Evolutionary conservation across 225 moss, liverwort and hornwort genomes (phyloP), one percentile per base, ranked within the genome.

Genomic region (Sphagnum tenellum): DNA sequence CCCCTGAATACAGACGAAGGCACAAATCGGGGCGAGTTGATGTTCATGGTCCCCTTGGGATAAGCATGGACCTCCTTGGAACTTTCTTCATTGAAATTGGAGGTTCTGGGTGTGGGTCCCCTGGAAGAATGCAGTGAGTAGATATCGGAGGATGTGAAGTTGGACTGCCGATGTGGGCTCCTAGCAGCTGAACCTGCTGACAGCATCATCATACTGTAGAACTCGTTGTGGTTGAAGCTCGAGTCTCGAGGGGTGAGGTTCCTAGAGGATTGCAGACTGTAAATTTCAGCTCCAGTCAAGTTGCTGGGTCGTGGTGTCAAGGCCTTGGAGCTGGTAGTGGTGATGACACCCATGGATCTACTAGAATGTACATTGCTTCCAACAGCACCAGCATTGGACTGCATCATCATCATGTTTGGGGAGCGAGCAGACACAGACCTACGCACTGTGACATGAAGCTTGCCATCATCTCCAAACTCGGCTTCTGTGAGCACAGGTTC

Each of bases 131-230:
- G 93, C 50, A 98, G 76, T 45, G 98, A 98, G 72, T 98, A 98
- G 2, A 90, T 84, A 63, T 93, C 98, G 2, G 90, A 90, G 3
- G 89, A 86, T 48, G 87, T 90, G 75, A 93, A 90, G 77, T 98
- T 93, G 46, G 98, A 98, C 67, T 87, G 98, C 8, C 98, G 82
- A 61, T 92, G 84, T 2, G 29, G 79, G 72, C 88, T 69, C 66
- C 91, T 62, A 60, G 78, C 46, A 3, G 79, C 92, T 46, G 88
- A 56, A 29, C 76, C 46, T 2, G 79, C 93, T 46, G 88, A 57
- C 73, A 92, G 89, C 95, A 95, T 95, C 72, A 91, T 91, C 94
- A 95, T 95, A 3, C 89, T 87, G 69, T 87, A 93, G 49, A 92
- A 87, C 60, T 98, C 96, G 10, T 82, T 88, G 57, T 93, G 90